These are phyloP conservation scores for Candida yuanshanica DNA, from an alignment of 805 yeast genomes.

Conservation along the genomic window DNA sequence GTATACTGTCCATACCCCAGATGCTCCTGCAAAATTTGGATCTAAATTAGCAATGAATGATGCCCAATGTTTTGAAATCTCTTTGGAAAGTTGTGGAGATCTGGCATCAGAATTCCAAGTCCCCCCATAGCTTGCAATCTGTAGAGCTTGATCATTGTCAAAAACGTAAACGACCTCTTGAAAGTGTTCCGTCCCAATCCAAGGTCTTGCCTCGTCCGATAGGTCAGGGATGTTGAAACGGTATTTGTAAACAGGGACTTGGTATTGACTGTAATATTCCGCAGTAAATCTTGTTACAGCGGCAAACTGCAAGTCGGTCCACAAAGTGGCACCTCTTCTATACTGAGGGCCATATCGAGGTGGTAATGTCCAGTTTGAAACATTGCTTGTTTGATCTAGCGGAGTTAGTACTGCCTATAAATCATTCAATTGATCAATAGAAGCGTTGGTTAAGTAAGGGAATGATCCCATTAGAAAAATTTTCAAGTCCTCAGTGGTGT, in stretches of 20 bases:
- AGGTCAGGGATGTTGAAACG: constrained; percentile 6
- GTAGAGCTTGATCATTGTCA: not conserved
- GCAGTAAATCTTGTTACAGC: constrained; percentile 10
- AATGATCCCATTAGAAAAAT: not conserved
- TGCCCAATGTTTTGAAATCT: constrained; percentile 4
- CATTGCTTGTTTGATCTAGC: constrained; percentile 8
- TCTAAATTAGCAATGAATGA: constrained; percentile 30
- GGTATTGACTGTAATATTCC: constrained; percentile 2
- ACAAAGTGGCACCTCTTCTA: constrained; percentile 4
- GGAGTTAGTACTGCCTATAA: constrained; percentile 1
- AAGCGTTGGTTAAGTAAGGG: constrained; percentile 6
- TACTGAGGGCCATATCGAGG: constrained; percentile 1
- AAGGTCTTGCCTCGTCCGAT: not conserved
- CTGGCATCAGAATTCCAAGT: constrained; percentile 1
- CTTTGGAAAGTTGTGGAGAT: constrained; percentile 1
- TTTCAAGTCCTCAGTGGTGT: constrained; percentile 2
- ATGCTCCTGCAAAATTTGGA: constrained; percentile 23
- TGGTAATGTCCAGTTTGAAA: constrained; percentile 1
- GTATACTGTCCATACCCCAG: constrained; percentile 5
- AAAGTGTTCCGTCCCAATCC: constrained; percentile 3
- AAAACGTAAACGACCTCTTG: constrained; percentile 9
- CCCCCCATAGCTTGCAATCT: not conserved
- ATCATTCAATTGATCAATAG: not conserved
- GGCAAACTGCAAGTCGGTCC: constrained; percentile 9
- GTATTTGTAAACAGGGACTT: constrained; percentile 6